Evolutionary conservation across 1,284 basidiomycete species (phyloP).

Genomic region (Meripilus lineatus): DNA sequence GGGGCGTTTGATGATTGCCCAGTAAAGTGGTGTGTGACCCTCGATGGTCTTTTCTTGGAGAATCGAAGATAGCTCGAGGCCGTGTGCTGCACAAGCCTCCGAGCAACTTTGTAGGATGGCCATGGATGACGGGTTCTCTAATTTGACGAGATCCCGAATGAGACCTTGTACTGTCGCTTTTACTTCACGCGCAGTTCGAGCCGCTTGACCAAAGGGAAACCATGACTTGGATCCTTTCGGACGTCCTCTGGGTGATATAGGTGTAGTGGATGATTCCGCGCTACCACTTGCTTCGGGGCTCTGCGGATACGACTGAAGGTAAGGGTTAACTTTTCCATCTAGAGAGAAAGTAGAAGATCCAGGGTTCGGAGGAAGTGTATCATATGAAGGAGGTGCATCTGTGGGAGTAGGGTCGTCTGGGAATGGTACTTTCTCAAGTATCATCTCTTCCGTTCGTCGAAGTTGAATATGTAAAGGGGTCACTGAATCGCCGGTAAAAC

Average conservation of each 20-base stretch:
- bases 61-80: conserved; percentile 38
- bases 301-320: not conserved
- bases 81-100: conserved; percentile 37
- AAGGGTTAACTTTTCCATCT: conserved; percentile 13
- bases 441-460: conserved; percentile 17
- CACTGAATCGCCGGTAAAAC: not conserved
- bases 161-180: conserved; percentile 22
- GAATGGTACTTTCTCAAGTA: conserved; percentile 24
- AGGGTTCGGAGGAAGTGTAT: conserved; percentile 8
- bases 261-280: not conserved
- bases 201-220: conserved; percentile 13
- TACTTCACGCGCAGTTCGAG: conserved; percentile 17
- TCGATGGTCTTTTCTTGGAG: conserved; percentile 63
- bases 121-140: conserved; percentile 18
- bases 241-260: not conserved
- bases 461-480: not conserved
- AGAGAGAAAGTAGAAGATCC: no score
- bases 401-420: conserved; percentile 23
- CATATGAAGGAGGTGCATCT: conserved; percentile 29
- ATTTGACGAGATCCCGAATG: conserved; percentile 26
- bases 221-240: conserved; percentile 7
- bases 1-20: conserved; percentile 53
- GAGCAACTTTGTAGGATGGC: conserved; percentile 41
- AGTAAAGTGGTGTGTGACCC: conserved; percentile 59
- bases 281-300: not conserved